Evolutionary conservation across 345 rosid species (phyloP).

Genomic region (Gossypium arboreum): DNA sequence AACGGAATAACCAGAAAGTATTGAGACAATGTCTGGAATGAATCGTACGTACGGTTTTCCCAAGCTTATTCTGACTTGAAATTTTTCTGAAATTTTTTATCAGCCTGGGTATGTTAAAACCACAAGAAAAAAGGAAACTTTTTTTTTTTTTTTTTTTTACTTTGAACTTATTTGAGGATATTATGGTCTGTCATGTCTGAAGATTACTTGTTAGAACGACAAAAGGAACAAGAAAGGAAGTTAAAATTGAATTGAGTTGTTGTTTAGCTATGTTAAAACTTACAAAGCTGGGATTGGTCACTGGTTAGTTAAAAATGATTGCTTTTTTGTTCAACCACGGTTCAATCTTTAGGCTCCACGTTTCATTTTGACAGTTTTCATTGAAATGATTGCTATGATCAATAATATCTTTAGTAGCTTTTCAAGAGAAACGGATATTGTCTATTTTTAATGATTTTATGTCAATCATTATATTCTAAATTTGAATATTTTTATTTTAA

Average conservation of each 20-base stretch:
- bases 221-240: background rate
- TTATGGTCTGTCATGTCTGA: background rate
- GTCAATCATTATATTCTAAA: too few relatives aligned
- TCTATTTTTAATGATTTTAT: too few relatives aligned
- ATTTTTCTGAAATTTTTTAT: background rate
- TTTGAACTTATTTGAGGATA: background rate
- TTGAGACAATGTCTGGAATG: background rate
- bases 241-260: background rate
- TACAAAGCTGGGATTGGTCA: too few relatives aligned
- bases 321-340: background rate
- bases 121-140: background rate
- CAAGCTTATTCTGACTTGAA: background rate
- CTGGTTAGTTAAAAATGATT: too few relatives aligned
- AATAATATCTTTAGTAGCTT: background rate
- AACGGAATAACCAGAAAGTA: conserved; percentile 25
- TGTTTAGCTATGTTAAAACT: background rate
- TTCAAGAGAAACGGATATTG: background rate
- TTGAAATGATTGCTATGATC: conserved; percentile 4
- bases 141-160: background rate
- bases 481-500: too few relatives aligned
- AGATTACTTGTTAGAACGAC: background rate
- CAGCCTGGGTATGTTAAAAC: background rate
- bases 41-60: conserved; percentile 8
- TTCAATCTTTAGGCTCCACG: conserved; percentile 24
- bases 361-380: background rate